Conservation (phyloP, 495 filamentous ascomycete species). For the Tuber indicum region DNA sequence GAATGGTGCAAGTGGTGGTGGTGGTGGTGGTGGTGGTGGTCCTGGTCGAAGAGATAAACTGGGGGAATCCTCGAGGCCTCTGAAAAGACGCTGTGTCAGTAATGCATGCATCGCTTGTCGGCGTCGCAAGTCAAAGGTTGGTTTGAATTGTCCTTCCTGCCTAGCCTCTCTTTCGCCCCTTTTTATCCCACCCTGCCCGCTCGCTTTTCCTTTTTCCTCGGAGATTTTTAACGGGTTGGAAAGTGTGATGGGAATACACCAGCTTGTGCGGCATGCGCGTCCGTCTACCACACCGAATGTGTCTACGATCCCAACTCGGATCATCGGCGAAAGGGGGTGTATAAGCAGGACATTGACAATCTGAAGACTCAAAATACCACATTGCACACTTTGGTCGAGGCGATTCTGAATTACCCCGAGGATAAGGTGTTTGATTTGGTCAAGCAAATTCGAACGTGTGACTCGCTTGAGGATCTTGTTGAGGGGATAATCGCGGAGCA, state of each 20-base stretch:
- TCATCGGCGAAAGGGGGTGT: slow-evolving; percentile 91
- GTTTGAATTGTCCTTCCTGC: slow-evolving; percentile 6
- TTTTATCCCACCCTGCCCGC: neutral
- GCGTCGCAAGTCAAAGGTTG: slow-evolving; percentile 77
- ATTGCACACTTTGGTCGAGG: slow-evolving; percentile 83
- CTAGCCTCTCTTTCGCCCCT: neutral
- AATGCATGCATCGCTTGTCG: slow-evolving; percentile 90
- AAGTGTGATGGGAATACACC: slow-evolving; percentile 88
- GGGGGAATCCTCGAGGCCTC: slow-evolving; percentile 23
- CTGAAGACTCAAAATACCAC: slow-evolving; percentile 82
- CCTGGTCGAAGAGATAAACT: slow-evolving; percentile 14
- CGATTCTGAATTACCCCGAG: slow-evolving; percentile 79
- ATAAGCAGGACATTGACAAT: slow-evolving; percentile 88
- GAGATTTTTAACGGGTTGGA: slow-evolving; percentile 5
- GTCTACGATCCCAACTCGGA: slow-evolving; percentile 95
- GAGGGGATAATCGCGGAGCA: slow-evolving; percentile 46
- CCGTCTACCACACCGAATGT: slow-evolving; percentile 88
- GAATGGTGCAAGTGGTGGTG: neutral
- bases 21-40: slow-evolving; percentile 3
- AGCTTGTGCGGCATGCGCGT: slow-evolving; percentile 87
- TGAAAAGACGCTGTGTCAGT: slow-evolving; percentile 82
- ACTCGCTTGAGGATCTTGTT: slow-evolving; percentile 83
- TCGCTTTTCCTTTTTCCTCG: slow-evolving; percentile 8
- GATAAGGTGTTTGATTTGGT: slow-evolving; percentile 77
- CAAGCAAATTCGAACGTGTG: slow-evolving; percentile 80